Percentiles rank a stretch among this genome's conserved stretches.
These are phyloP conservation scores for Penicillium sp. DNA, from an alignment of 2,329 filamentous ascomycete species.

Conservation along the genomic window DNA sequence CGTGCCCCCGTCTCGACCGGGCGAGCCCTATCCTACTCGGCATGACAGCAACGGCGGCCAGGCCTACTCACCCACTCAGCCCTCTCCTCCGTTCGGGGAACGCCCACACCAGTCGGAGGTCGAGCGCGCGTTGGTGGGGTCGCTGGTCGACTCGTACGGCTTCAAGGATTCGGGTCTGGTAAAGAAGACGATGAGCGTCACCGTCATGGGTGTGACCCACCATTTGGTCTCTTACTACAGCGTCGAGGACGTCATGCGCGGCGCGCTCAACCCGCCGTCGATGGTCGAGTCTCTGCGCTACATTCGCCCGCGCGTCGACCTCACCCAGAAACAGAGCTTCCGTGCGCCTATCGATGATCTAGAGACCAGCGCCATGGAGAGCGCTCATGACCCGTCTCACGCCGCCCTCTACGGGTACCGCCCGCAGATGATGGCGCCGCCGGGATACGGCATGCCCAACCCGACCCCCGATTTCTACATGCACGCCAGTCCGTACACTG, in stretches of 20 bases:
- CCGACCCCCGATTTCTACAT: constrained; percentile 39
- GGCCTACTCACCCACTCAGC: constrained; percentile 41
- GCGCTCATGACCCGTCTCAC: constrained; percentile 38
- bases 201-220: constrained; percentile 70
- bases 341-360: constrained; percentile 63
- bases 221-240: constrained; percentile 89
- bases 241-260: constrained; percentile 70
- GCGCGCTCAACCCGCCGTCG: constrained; percentile 58
- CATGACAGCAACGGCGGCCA: constrained; percentile 41
- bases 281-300: constrained; percentile 52
- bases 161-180: constrained; percentile 81
- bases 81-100: constrained; percentile 35
- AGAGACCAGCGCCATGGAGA: constrained; percentile 45
- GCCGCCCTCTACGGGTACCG: constrained; percentile 42
- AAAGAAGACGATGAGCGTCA: constrained; percentile 90
- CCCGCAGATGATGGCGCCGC: constrained; percentile 34
- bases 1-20: constrained; percentile 45
- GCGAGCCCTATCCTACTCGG: constrained; percentile 50
- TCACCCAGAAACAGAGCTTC: constrained; percentile 65
- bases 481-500: constrained; percentile 32
- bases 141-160: constrained; percentile 82
- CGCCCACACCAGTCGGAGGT: constrained; percentile 45
- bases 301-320: constrained; percentile 56
- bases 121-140: constrained; percentile 68
- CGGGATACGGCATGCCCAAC: constrained; percentile 36